Percentiles rank a stretch among this genome's conserved stretches.
Evolutionary conservation across 441 rosid genomes (phyloP).

Genomic region (Melastoma candidum): DNA sequence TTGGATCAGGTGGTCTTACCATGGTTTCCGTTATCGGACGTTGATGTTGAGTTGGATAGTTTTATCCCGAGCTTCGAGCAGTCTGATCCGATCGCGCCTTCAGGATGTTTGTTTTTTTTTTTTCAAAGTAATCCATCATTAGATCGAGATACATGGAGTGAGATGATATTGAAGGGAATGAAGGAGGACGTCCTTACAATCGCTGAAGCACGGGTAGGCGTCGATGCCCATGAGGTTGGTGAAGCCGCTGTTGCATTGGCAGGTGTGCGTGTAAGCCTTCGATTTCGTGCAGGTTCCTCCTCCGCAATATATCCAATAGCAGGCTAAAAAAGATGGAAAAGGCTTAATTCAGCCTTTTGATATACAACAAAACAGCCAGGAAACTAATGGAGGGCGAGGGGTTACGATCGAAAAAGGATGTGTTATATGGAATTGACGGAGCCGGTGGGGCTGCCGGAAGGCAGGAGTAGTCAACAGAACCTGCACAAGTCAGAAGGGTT

Average conservation of each 20-base stretch:
- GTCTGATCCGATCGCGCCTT: conserved; percentile 36
- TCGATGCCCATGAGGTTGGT: conserved; percentile 30
- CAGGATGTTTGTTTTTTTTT: background rate
- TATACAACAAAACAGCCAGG: background rate
- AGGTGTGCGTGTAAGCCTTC: conserved; percentile 21
- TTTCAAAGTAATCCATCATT: background rate
- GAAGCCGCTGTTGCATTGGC: conserved; percentile 37
- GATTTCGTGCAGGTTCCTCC: conserved; percentile 42
- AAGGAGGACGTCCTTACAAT: conserved; percentile 28
- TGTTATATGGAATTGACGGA: conserved; percentile 30
- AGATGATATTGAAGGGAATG: background rate
- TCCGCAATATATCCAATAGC: conserved; percentile 58
- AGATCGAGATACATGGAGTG: too few relatives aligned
- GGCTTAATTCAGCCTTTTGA: background rate
- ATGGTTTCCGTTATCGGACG: too few relatives aligned
- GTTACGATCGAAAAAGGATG: conserved; percentile 40
- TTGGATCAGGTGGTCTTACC: too few relatives aligned
- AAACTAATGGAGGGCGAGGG: background rate
- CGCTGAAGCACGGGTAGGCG: conserved; percentile 47
- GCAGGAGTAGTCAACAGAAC: conserved; percentile 40
- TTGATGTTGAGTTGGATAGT: conserved; percentile 16
- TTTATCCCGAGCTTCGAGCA: background rate
- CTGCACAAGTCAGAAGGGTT: conserved; percentile 17
- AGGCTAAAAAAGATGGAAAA: conserved; percentile 24
- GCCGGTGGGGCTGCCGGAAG: conserved; percentile 39